Base-by-base conservation (phyloP, 495 filamentous ascomycete genomes). In the Xylaria longipes region DNA sequence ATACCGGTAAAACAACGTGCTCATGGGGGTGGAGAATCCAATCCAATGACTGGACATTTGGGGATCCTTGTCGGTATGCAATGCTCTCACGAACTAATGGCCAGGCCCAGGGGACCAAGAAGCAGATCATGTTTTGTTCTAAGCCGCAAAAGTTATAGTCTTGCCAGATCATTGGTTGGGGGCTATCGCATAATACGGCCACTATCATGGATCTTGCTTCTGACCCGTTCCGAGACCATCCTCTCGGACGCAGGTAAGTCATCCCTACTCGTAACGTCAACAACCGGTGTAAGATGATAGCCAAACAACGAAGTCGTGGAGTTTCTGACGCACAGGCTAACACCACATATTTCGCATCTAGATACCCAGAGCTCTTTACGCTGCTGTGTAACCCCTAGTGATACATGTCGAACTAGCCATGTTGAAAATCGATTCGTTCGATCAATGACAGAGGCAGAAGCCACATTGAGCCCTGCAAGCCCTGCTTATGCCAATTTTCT, bases 141-240 rank as follows among this genome's bases (percentile, higher is more conserved):
- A 71, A 75, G 75, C 72, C 75, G 72, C 75, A 75, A 43, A 41
- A 50, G 72, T 67, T 62, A 69, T 71, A 73, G 66, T 67, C 64
- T 60, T 70, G 71, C 72, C 68, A 71, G 71, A 54, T 76, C 66
- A 77, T 77, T 79, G 75, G 77, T 72, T 74, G 72, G 75, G 72
- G 75, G 77, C 71, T 46, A 58, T 63, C 68, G 70, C 35, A 46
- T 50, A 37, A 35, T 15, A 52, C 22, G 56, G 57, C 43, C 22
- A 56, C 33, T 33, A 64, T 71, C 69, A 71, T 70, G 75, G 75
- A 48, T 72, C 73, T 68, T 77, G 65, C 71, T 68, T 77, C 48
- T 75, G 65, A 69, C 70, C 65, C 39, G 75, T 68, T 73, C 72
- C 69, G 73, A 72, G 70, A 72, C 65, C 69, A 46, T 54, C 61